Evolutionary conservation across 306 rosid species (phyloP).

Genomic region (Medicago ruthenica): DNA sequence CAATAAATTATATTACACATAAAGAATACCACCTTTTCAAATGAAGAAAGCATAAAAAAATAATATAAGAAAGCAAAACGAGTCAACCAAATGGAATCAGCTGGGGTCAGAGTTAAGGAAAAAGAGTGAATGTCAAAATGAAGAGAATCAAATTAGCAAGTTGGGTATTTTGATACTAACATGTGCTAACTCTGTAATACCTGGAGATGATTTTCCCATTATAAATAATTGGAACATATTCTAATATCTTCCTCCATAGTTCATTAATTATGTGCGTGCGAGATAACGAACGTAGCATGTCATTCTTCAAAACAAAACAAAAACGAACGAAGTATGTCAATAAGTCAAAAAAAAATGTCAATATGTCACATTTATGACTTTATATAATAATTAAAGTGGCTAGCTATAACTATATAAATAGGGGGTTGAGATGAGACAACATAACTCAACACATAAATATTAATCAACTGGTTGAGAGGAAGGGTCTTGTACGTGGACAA

Average conservation of each 20-base stretch:
- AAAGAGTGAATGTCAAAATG: constrained; percentile 44
- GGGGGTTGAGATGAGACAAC: neutral
- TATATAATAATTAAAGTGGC: too few species aligned
- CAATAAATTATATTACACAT: neutral
- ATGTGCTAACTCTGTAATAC: constrained; percentile 19
- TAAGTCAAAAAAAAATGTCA: neutral
- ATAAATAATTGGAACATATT: constrained; percentile 38
- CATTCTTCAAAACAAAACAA: too few species aligned
- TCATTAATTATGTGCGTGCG: too few species aligned
- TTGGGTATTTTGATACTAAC: constrained; percentile 42
- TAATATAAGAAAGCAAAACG: neutral
- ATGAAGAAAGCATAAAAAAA: neutral
- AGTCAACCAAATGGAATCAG: too few species aligned
- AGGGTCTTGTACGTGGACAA: constrained; percentile 64
- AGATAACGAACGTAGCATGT: too few species aligned
- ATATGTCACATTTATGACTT: neutral
- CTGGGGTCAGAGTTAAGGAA: too few species aligned
- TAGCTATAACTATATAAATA: constrained; percentile 52
- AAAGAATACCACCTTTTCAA: too few species aligned
- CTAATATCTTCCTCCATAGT: too few species aligned
- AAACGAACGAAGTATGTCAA: too few species aligned
- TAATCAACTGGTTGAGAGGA: constrained; percentile 31
- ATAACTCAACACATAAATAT: neutral
- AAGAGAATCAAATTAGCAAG: constrained; percentile 46
- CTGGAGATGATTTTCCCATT: constrained; percentile 38